Percentiles rank a stretch among this genome's conserved stretches.
phyloP scores from a whole-genome alignment of 2,329 filamentous ascomycete genomes.

The Monosporascus sp. region DNA sequence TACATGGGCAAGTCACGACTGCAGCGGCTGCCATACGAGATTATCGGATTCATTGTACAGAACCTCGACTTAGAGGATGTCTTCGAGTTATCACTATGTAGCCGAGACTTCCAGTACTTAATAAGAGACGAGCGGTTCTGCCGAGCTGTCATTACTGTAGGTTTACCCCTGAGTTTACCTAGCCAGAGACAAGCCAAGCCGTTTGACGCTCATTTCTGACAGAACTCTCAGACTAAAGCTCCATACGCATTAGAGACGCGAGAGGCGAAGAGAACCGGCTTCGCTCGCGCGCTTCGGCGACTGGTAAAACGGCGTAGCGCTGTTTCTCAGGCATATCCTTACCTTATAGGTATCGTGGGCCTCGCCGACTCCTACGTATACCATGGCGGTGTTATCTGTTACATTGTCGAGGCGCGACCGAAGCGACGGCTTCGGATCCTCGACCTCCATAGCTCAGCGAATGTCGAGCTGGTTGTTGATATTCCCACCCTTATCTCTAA shows the following conservation, averaged over 20 bases:
- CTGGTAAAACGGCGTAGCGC: slow-evolving; percentile 57
- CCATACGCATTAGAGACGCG: slow-evolving; percentile 25
- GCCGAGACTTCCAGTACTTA: slow-evolving; percentile 43
- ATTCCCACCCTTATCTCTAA: slow-evolving; percentile 36
- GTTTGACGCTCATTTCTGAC: slow-evolving; percentile 13
- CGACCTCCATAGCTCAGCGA: slow-evolving; percentile 45
- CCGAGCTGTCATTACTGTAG: slow-evolving; percentile 52
- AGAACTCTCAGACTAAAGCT: slow-evolving; percentile 25
- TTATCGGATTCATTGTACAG: slow-evolving; percentile 53
- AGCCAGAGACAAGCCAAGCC: neutral
- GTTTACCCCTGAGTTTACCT: slow-evolving; percentile 7
- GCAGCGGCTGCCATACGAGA: slow-evolving; percentile 52
- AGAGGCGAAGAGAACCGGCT: slow-evolving; percentile 29
- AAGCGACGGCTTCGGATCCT: slow-evolving; percentile 47
- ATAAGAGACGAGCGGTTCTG: slow-evolving; percentile 51
- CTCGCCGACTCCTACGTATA: slow-evolving; percentile 58
- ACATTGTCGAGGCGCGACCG: slow-evolving; percentile 41
- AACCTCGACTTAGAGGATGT: slow-evolving; percentile 53
- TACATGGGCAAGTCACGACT: slow-evolving; percentile 11
- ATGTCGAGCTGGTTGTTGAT: slow-evolving; percentile 50
- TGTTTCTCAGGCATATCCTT: slow-evolving; percentile 56
- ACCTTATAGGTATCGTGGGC: slow-evolving; percentile 53
- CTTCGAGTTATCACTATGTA: slow-evolving; percentile 49
- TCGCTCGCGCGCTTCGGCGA: slow-evolving; percentile 50
- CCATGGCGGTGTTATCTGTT: slow-evolving; percentile 58